These are phyloP conservation scores for Phyllostachys edulis DNA, from an alignment of 176 grass and related monocot genomes.

Conservation along the genomic window DNA sequence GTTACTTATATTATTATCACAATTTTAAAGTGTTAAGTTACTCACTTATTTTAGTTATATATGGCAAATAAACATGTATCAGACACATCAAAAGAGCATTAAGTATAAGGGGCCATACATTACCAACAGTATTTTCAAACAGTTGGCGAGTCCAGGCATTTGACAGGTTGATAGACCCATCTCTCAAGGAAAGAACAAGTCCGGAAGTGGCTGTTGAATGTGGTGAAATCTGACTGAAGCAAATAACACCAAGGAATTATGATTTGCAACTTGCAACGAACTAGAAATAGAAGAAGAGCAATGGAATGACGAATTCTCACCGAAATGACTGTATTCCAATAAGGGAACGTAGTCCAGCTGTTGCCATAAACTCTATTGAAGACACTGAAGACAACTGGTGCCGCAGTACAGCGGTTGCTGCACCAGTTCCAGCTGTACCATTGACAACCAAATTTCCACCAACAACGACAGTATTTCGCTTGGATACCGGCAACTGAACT, in stretches of 20 bases:
- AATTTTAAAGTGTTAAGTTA: background rate
- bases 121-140: conserved; percentile 75
- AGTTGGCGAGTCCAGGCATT: conserved; percentile 94
- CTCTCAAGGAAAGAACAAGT: conserved; percentile 74
- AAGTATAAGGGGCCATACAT: conserved; percentile 59
- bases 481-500: conserved; percentile 84
- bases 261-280: conserved; percentile 25
- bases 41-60: background rate
- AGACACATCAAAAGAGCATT: conserved; percentile 7
- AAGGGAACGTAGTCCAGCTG: conserved; percentile 83
- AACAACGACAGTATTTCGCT: conserved; percentile 58
- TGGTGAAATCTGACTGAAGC: conserved; percentile 82
- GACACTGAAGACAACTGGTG: conserved; percentile 72
- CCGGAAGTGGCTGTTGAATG: conserved; percentile 88
- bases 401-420: conserved; percentile 62
- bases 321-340: conserved; percentile 62
- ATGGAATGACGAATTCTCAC: conserved; percentile 39
- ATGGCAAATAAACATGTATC: background rate
- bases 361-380: conserved; percentile 82
- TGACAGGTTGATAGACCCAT: conserved; percentile 89
- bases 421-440: conserved; percentile 65
- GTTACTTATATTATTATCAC: background rate
- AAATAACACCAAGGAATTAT: conserved; percentile 33
- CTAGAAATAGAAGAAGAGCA: conserved; percentile 5
- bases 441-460: conserved; percentile 80